Conservation (phyloP, 192 early-diverging fungal genomes). For the Coemansia sp. region DNA sequence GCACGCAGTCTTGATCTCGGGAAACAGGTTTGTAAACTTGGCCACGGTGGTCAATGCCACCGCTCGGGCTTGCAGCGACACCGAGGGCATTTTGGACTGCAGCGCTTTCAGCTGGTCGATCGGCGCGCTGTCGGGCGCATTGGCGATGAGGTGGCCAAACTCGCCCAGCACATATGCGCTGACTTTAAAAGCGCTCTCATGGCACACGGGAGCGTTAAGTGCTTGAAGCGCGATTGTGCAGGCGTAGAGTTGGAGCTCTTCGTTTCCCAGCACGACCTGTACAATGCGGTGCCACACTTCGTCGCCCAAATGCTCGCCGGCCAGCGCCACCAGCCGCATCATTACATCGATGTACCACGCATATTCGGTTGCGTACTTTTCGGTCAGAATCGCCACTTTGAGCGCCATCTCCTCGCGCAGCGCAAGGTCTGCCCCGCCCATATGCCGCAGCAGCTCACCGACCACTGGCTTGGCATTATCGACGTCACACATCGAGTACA, state of each 20-base stretch:
- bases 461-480: conserved; percentile 85
- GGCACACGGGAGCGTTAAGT: conserved; percentile 85
- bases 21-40: conserved; percentile 97
- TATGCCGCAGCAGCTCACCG: conserved; percentile 86
- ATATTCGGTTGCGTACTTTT: conserved; percentile 96
- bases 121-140: conserved; percentile 78
- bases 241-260: conserved; percentile 93
- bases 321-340: conserved; percentile 90
- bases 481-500: conserved; percentile 97
- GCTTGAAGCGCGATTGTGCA: conserved; percentile 79
- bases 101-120: conserved; percentile 94
- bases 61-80: conserved; percentile 75
- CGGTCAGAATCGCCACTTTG: conserved; percentile 97
- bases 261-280: conserved; percentile 94
- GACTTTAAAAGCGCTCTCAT: conserved; percentile 94
- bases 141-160: conserved; percentile 95
- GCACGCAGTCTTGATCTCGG: conserved; percentile 91
- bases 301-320: conserved; percentile 94
- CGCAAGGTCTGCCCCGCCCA: conserved; percentile 83
- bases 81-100: conserved; percentile 85
- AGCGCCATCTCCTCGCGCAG: conserved; percentile 97
- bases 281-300: conserved; percentile 98
- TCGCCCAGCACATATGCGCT: conserved; percentile 97
- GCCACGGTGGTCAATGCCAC: conserved; percentile 88
- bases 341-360: conserved; percentile 99